Evolutionary conservation across 306 rosid species (phyloP).

Genomic region (Biancaea sappan): DNA sequence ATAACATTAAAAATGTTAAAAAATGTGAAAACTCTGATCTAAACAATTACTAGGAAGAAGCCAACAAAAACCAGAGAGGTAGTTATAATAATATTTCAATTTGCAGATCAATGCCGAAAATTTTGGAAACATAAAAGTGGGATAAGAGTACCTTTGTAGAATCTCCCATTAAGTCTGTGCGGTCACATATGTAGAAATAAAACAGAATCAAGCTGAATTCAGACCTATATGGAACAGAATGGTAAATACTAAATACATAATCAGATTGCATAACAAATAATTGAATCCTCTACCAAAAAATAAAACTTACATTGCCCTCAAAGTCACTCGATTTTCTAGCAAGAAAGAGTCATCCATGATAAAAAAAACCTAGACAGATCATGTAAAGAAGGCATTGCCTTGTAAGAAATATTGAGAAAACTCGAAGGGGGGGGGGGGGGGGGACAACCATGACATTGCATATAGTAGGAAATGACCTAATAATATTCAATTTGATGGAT

Average conservation of each 20-base stretch:
- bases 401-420: slow-evolving; percentile 22
- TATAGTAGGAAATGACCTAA: slow-evolving; percentile 57
- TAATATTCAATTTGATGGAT: slow-evolving; percentile 70
- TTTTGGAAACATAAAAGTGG: slow-evolving; percentile 27
- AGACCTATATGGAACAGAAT: slow-evolving; percentile 49
- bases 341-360: slow-evolving; percentile 87
- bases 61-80: background rate
- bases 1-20: background rate
- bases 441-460: slow-evolving; percentile 27
- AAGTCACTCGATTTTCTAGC: slow-evolving; percentile 74
- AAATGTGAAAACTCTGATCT: background rate
- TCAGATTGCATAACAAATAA: slow-evolving; percentile 23
- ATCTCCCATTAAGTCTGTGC: slow-evolving; percentile 75
- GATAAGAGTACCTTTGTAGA: slow-evolving; percentile 68
- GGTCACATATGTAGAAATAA: slow-evolving; percentile 88
- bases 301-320: slow-evolving; percentile 86
- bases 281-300: slow-evolving; percentile 17
- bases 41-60: background rate
- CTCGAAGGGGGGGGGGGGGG: background rate
- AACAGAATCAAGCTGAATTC: slow-evolving; percentile 82
- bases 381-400: slow-evolving; percentile 38
- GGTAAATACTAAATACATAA: slow-evolving; percentile 21
- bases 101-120: slow-evolving; percentile 23
- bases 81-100: slow-evolving; percentile 16
- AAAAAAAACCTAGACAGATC: slow-evolving; percentile 69